Evolutionary conservation across 148 eudicot species (phyloP).

Genomic region (Fagopyrum homotropicum): DNA sequence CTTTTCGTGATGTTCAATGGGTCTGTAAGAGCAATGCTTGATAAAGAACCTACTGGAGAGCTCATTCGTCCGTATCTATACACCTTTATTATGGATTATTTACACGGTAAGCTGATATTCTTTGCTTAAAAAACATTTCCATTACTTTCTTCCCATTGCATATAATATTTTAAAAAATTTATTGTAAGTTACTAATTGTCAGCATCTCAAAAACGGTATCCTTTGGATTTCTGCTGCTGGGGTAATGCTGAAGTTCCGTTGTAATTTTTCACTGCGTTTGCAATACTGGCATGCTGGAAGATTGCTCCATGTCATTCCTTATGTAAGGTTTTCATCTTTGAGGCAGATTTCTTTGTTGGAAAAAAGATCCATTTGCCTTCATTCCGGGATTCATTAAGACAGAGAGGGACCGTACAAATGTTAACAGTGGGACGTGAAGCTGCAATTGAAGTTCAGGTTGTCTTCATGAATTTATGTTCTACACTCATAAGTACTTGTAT

Average conservation of each 20-base stretch:
- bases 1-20: constrained; percentile 89
- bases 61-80: constrained; percentile 61
- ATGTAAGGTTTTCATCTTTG: constrained; percentile 63
- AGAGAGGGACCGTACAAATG: constrained; percentile 91
- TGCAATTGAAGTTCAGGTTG: constrained; percentile 94
- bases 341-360: constrained; percentile 79
- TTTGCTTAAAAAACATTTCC: constrained; percentile 7
- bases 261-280: constrained; percentile 55
- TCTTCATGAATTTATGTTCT: constrained; percentile 4
- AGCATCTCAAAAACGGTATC: constrained; percentile 86
- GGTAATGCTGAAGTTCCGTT: constrained; percentile 88
- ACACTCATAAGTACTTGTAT: not conserved
- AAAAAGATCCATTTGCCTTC: constrained; percentile 78
- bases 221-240: constrained; percentile 96
- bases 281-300: constrained; percentile 59
- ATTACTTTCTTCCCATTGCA: constrained; percentile 22
- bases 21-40: constrained; percentile 66
- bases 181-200: constrained; percentile 85
- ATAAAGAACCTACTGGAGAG: constrained; percentile 77
- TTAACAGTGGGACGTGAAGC: constrained; percentile 96
- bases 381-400: constrained; percentile 79
- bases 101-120: constrained; percentile 56
- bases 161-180: constrained; percentile 38
- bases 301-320: constrained; percentile 49
- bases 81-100: constrained; percentile 70